Conservation (phyloP, 2,329 filamentous ascomycete species). For the Knoxdaviesia proteae region DNA sequence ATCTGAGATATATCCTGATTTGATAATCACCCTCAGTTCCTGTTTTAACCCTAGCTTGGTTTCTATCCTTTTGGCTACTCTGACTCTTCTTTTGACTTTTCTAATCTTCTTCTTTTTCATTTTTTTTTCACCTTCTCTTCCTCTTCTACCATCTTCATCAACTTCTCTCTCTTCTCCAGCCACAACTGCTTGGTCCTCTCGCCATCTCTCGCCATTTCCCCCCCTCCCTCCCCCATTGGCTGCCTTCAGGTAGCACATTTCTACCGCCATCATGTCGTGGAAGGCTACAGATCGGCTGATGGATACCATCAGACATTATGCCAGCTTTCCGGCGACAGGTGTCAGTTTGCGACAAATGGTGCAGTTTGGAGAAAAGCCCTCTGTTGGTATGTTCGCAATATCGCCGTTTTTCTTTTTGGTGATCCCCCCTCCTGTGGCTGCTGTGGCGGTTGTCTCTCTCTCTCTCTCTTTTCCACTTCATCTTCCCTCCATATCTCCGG, state of each 20-base stretch:
- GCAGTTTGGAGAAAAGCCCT: constrained; percentile 88
- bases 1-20: too few species aligned
- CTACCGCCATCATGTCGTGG: constrained; percentile 57
- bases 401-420: too few species aligned
- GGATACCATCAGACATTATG: constrained; percentile 94
- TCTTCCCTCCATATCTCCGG: not conserved
- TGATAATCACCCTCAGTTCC: too few species aligned
- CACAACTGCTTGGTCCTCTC: not conserved
- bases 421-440: not conserved
- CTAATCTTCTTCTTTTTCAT: too few species aligned
- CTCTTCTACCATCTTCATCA: not conserved
- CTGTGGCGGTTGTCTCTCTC: not conserved
- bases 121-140: not conserved
- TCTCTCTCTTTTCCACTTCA: constrained; percentile 1
- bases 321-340: constrained; percentile 88
- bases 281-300: constrained; percentile 77
- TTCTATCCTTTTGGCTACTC: not conserved
- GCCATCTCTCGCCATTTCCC: not conserved
- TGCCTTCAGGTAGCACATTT: not conserved
- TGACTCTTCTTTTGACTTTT: not conserved
- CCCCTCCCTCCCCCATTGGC: not conserved
- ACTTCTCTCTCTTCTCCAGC: not conserved
- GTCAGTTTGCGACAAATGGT: constrained; percentile 97
- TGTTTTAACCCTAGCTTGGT: too few species aligned
- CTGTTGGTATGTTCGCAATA: constrained; percentile 41